Base-by-base conservation (phyloP, 2,329 filamentous ascomycete genomes). In the Xylariomycetidae sp. region DNA sequence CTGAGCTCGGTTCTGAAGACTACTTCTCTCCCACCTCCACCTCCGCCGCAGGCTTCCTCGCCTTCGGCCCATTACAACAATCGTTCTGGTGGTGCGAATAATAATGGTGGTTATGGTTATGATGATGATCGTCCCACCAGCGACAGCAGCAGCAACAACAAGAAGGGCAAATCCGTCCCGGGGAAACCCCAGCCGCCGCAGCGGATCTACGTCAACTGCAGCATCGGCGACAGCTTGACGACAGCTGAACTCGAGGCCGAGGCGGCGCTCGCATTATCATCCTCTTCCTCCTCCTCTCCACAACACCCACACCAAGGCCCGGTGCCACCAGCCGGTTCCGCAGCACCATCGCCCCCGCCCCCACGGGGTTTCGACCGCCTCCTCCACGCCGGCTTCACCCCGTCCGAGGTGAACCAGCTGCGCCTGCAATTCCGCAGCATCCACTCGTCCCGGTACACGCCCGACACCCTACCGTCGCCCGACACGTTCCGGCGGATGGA, bases 141-240 rank as follows among this genome's bases (percentile, higher is more conserved):
- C 12, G 15, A 45, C 18, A 31, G 37, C 6, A 27, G 57, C 40
- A 49, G 54, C 14, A 53, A 58, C 50, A 72, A 68, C 40, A 67
- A 68, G 34, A 88, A 87, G 51, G 86, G 84, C 29, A 94, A 92
- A 39, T 74, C 74, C 1, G 58, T 81, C 5, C 71, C 70, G 19
- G 68, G 70, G 18, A 65, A 68, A 6, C 59, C 59, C 7, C 52
- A 57, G 11, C 57, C 63, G 19, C 44, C 61, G 2, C 67, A 69
- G 23, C 74, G 83, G 27, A 76, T 94, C 51, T 96, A 94, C 59
- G 82, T 97, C 41, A 94, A 94, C 66, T 97, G 90, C 70, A 90
- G 87, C 44, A 85, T 97, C 38, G 88, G 88, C 34, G 80, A 86
- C 57, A 68, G 75, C 16, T 72, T 97, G 10, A 75, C 82, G 0